phyloP scores from a whole-genome alignment of 768 basidiomycete species.

The Pisolithus sp. region DNA sequence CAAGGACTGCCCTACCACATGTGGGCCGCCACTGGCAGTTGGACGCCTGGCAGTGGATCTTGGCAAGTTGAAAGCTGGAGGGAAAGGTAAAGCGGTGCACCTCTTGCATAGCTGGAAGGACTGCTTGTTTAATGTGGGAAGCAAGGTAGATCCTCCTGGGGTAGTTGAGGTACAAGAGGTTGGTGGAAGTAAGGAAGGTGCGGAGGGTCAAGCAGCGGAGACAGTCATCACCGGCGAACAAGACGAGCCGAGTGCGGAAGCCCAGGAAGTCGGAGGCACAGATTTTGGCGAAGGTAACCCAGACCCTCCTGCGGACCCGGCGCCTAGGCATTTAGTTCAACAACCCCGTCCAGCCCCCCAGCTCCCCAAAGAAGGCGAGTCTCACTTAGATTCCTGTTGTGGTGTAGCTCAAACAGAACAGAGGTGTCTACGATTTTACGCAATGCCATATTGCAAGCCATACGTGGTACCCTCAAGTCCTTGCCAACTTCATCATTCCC shows the following conservation, averaged over 20 bases:
- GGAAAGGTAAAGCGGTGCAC: conserved; percentile 74
- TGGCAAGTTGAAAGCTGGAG: conserved; percentile 39
- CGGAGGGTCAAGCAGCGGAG: conserved; percentile 8
- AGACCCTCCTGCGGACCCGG: conserved; percentile 7
- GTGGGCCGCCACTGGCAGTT: conserved; percentile 58
- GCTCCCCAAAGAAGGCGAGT: conserved; percentile 26
- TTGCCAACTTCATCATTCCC: conserved; percentile 58
- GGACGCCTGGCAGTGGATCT: conserved; percentile 61
- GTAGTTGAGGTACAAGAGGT: conserved; percentile 22
- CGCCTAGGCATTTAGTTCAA: conserved; percentile 3
- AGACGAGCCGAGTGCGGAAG: conserved; percentile 7
- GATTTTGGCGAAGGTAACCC: neutral
- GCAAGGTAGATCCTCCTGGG: conserved; percentile 52
- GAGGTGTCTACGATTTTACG: conserved; percentile 42
- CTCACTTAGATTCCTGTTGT: neutral
- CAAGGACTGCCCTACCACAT: conserved; percentile 20
- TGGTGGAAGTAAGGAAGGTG: conserved; percentile 5
- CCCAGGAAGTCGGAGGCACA: conserved; percentile 14
- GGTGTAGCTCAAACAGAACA: conserved; percentile 5
- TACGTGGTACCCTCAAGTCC: conserved; percentile 42
- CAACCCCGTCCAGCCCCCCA: conserved; percentile 6
- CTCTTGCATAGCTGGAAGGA: conserved; percentile 76
- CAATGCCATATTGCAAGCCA: conserved; percentile 58
- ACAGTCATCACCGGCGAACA: neutral
- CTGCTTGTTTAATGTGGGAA: conserved; percentile 65